These are phyloP conservation scores for Capillidium rhysosporum DNA, from an alignment of 371 early-diverging fungal genomes.

Conservation along the genomic window DNA sequence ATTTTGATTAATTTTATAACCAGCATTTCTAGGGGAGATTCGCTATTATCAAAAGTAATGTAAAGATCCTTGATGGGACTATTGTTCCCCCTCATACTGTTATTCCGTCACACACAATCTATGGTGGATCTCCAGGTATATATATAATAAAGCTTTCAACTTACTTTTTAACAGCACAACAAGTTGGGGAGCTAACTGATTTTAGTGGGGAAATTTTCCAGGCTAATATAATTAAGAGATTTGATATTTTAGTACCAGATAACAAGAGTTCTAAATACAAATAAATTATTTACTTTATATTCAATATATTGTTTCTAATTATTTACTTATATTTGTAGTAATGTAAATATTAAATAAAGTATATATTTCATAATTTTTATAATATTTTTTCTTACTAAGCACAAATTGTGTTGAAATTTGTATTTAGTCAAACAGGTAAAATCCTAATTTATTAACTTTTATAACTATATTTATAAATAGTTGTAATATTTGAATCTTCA, in stretches of 20 bases:
- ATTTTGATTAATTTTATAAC: not conserved
- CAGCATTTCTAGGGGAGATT: conserved; percentile 54
- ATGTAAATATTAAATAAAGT: too few relatives aligned
- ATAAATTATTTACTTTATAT: conserved; percentile 1
- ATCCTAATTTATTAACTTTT: too few relatives aligned
- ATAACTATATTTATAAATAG: too few relatives aligned
- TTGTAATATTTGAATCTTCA: too few relatives aligned
- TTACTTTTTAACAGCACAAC: not conserved
- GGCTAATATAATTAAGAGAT: too few relatives aligned
- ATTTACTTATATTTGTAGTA: too few relatives aligned
- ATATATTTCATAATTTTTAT: too few relatives aligned
- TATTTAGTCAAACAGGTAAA: too few relatives aligned
- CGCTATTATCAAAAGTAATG: conserved; percentile 84
- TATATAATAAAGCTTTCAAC: not conserved
- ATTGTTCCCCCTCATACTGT: conserved; percentile 84
- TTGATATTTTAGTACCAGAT: not conserved
- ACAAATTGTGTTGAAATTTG: too few relatives aligned
- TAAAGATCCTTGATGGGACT: conserved; percentile 71
- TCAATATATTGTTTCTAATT: too few relatives aligned
- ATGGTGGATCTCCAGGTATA: conserved; percentile 55
- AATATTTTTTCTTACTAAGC: too few relatives aligned
- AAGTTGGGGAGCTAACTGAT: not conserved
- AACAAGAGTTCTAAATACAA: not conserved
- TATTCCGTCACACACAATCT: conserved; percentile 74
- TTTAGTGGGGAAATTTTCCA: not conserved